These are phyloP conservation scores for Xylaria cubensis DNA, from an alignment of 495 filamentous ascomycete species.

Conservation along the genomic window DNA sequence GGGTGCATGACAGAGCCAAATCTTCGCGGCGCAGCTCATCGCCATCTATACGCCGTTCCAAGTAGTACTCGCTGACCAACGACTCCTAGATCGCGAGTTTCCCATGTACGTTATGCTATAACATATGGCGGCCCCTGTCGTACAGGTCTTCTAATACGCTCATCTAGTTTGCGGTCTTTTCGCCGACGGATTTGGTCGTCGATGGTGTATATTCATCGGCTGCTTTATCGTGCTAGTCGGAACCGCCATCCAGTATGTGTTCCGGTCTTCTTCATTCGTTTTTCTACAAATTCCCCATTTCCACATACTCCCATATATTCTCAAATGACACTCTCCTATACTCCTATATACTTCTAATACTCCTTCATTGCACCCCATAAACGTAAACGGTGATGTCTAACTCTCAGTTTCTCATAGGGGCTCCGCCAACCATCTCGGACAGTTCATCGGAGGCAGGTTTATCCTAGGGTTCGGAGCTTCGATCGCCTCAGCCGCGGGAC, in stretches of 20 bases:
- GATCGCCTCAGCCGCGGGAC: slow-evolving; percentile 28
- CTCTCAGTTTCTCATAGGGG: slow-evolving; percentile 29
- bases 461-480: slow-evolving; percentile 50
- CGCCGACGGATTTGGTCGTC: slow-evolving; percentile 52
- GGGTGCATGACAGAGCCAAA: not conserved
- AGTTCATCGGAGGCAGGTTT: slow-evolving; percentile 64
- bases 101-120: slow-evolving; percentile 32
- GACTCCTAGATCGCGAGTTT: slow-evolving; percentile 44
- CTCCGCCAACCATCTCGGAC: slow-evolving; percentile 47
- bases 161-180: slow-evolving; percentile 40
- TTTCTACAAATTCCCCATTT: not conserved
- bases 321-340: not conserved
- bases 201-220: slow-evolving; percentile 63
- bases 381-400: not conserved
- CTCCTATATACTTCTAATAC: too few species aligned
- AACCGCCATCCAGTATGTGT: slow-evolving; percentile 50
- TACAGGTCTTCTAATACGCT: slow-evolving; percentile 6
- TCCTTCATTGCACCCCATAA: too few species aligned
- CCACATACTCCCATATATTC: not conserved
- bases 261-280: not conserved
- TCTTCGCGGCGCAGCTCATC: not conserved
- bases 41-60: not conserved
- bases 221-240: slow-evolving; percentile 61
- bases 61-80: not conserved
- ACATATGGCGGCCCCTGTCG: not conserved